Conservation (phyloP, 139 green algal genomes). For the Gonium pectorale region DNA sequence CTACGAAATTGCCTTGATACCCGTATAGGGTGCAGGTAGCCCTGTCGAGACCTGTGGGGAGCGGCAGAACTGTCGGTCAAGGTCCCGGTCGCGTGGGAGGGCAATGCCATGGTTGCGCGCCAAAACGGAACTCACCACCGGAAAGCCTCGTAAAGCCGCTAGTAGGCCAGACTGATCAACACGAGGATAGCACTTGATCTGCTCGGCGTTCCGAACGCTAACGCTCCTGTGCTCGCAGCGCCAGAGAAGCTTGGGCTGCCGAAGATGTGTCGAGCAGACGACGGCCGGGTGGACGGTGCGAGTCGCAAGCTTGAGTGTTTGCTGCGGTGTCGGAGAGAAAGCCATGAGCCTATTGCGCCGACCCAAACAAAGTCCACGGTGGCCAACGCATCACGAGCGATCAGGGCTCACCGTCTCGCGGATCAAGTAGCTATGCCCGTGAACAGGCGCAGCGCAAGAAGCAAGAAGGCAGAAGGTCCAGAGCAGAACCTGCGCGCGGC, state of each 20-base stretch:
- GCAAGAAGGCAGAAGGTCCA: constrained; percentile 75
- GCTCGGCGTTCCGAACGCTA: constrained; percentile 16
- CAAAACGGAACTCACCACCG: constrained; percentile 7
- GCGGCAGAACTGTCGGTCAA: too few relatives aligned
- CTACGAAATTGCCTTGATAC: constrained; percentile 64
- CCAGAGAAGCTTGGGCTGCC: constrained; percentile 18
- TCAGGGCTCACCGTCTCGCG: constrained; percentile 74
- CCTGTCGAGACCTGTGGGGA: constrained; percentile 63
- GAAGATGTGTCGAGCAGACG: not conserved
- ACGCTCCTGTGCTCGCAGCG: constrained; percentile 17
- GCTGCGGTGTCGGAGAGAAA: too few relatives aligned
- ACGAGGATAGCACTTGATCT: not conserved
- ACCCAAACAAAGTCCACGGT: too few relatives aligned
- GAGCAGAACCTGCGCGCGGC: constrained; percentile 44
- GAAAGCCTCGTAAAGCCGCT: constrained; percentile 8
- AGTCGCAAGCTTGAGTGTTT: constrained; percentile 39
- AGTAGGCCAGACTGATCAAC: constrained; percentile 28
- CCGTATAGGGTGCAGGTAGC: constrained; percentile 71
- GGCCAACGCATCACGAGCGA: too few relatives aligned
- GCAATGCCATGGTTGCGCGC: not conserved
- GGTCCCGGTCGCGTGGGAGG: too few relatives aligned
- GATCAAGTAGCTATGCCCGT: constrained; percentile 58
- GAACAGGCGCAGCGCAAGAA: constrained; percentile 41
- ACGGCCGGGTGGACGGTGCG: not conserved
- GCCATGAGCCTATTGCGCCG: too few relatives aligned